Base-by-base conservation (phyloP, 2,329 filamentous ascomycete species). In the Beauveria australis region DNA sequence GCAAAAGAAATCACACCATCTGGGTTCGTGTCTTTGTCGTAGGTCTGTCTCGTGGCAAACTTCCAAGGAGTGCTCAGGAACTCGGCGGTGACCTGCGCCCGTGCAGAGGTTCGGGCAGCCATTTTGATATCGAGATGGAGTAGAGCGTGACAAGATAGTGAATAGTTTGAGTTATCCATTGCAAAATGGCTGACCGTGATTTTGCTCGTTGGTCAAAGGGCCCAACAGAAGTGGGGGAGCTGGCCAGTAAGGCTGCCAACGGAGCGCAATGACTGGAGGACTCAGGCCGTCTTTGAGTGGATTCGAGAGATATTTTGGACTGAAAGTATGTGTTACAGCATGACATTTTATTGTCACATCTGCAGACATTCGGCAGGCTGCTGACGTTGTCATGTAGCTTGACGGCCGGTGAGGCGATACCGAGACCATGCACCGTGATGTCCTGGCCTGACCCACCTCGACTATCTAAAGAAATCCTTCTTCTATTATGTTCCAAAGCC, bases 1-100 rank as follows among this genome's bases (percentile, higher is more conserved):
- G 75, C 77, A 30, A 82, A 75, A 4, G 76, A 80, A 54, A 81
- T 70, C 53, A 79, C 72, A 1, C 79, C 79, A 9, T 68, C 63
- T 1, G 73, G 72, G 37, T 77, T 77, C 5, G 64, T 64, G 3
- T 67, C 63, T 0, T 75, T 70, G 60, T 78, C 67, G 67, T 78
- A 82, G 2, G 66, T 68, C 7, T 64, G 67, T 19, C 62, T 59
- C 1, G 70, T 68, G 1, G 71, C 72, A 40, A 73, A 74, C 49
- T 69, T 67, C 72, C 72, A 75, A 2, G 72, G 71, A 2, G 68
- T 52, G 44, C 69, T 66, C 19, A 70, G 58, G 16, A 62, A 64
- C 10, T 60, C 62, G 2, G 70, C 63, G 2, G 67, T 67, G 16
- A 67, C 67, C 14, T 65, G 62, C 9, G 67, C 67, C 28, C 70